These are phyloP conservation scores for Nannizziopsis barbatae DNA, from an alignment of 2,329 filamentous ascomycete genomes.

Conservation along the genomic window DNA sequence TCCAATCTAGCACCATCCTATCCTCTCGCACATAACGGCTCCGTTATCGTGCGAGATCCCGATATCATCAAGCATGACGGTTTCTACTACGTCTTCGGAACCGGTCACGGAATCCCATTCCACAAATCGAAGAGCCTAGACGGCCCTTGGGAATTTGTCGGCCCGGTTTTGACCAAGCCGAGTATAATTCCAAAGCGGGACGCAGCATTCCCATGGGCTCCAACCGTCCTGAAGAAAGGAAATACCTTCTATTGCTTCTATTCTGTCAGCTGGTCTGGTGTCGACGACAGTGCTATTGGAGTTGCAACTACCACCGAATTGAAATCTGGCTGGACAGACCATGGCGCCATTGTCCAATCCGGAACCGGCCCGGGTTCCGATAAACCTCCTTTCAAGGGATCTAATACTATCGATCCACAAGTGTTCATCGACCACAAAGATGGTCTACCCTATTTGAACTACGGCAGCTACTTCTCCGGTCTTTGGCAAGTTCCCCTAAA, in stretches of 20 bases:
- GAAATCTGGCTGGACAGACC: slow-evolving; percentile 26
- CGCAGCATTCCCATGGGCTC: slow-evolving; percentile 27
- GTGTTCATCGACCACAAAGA: slow-evolving; percentile 23
- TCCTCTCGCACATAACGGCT: neutral
- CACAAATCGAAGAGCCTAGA: slow-evolving; percentile 21
- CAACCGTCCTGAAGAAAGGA: slow-evolving; percentile 23
- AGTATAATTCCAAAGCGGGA: slow-evolving; percentile 25
- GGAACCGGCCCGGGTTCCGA: slow-evolving; percentile 20
- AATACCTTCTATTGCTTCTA: slow-evolving; percentile 31
- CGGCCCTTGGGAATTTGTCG: slow-evolving; percentile 27
- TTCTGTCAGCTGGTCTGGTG: slow-evolving; percentile 22
- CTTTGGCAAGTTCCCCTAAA: slow-evolving; percentile 28
- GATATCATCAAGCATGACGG: slow-evolving; percentile 24
- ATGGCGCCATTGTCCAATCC: slow-evolving; percentile 27
- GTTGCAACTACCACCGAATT: slow-evolving; percentile 24
- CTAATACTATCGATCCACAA: slow-evolving; percentile 29
- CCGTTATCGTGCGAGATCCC: slow-evolving; percentile 23
- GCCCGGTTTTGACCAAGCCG: slow-evolving; percentile 23
- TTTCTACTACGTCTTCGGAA: slow-evolving; percentile 28
- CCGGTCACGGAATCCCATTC: slow-evolving; percentile 22
- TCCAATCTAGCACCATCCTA: neutral
- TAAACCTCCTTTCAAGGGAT: slow-evolving; percentile 24
- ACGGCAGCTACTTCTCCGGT: slow-evolving; percentile 28
- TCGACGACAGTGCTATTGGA: slow-evolving; percentile 28
- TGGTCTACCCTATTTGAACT: slow-evolving; percentile 24